phyloP scores from a whole-genome alignment of 495 filamentous ascomycete genomes.

The Pseudoneurospora amorphoporcata region DNA sequence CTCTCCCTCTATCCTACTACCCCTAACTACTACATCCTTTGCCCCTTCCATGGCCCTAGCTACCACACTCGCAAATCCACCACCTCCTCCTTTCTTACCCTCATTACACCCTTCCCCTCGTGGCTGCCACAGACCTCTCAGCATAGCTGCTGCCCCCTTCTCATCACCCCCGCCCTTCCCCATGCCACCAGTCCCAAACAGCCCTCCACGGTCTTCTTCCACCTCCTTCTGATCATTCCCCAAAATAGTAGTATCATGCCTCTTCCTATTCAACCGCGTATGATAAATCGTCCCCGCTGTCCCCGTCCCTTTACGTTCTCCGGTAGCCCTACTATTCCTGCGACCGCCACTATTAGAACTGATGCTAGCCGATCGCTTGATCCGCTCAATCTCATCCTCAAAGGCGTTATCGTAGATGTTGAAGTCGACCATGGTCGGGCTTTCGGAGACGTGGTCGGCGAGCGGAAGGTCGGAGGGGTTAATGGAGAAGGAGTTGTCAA shows the following conservation, averaged over 20 bases:
- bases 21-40: neutral
- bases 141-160: neutral
- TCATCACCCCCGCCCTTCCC: neutral
- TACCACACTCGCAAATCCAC: conserved; percentile 12
- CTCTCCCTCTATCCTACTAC: neutral
- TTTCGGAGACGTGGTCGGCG: conserved; percentile 61
- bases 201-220: neutral
- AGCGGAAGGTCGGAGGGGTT: conserved; percentile 4
- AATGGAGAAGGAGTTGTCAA: conserved; percentile 22
- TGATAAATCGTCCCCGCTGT: conserved; percentile 1
- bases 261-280: conserved; percentile 5
- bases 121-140: neutral
- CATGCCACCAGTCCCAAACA: neutral
- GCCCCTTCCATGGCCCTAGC: conserved; percentile 6
- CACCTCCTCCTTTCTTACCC: neutral
- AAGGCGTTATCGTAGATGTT: conserved; percentile 86
- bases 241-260: neutral
- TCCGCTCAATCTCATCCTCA: conserved; percentile 66
- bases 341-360: neutral
- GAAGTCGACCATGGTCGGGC: conserved; percentile 67
- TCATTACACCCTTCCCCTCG: neutral
- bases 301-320: neutral
- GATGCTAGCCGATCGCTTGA: conserved; percentile 29
- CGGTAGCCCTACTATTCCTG: neutral
- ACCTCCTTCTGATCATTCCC: neutral